Base-by-base conservation (phyloP, 148 eudicot genomes). In the Euryodendron excelsum region DNA sequence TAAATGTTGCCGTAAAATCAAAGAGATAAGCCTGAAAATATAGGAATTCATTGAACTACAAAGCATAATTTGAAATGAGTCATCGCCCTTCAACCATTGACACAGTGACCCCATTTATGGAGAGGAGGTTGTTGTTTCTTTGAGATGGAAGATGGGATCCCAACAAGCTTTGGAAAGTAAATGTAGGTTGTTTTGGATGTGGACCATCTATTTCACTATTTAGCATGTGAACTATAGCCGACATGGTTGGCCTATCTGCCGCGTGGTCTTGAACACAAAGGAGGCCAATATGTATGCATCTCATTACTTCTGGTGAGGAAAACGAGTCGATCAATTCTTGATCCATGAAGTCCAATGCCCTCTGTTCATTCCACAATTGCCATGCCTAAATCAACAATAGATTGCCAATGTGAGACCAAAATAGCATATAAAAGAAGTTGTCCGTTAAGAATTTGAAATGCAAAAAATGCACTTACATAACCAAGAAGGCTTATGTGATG, bases 261-360 rank as follows among this genome's bases (percentile, higher is more conserved):
- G 73, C 79, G 1, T 44, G 33, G 59, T 80, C 80, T 52, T 86
- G 85, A 59, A 83, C 77, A 69, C 82, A 83, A 6, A 83, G 66
- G 20, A 83, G 63, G 5, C 81, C 87, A 1, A 79, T 71, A 28
- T 84, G 80, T 17, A 88, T 48, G 60, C 83, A 88, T 59, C 88
- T 80, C 48, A 61, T 14, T 27, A 82, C 34, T 27, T 88, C 82
- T 1, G 14, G 17, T 1, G 30, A 0, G 17, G 21, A 36, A 41
- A 25, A 6, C 3, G 80, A 72, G 28, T 76, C 69, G 11, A 47
- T 17, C 52, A 86, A 27, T 68, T 37, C 31, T 21, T 68, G 59
- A 67, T 88, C 88, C 28, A 89, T 63, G 18, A 82, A 25, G 17
- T 84, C 63, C 37, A 25, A 37, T 4, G 36, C 55, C 28, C 9